These are phyloP conservation scores for Diaporthe sp. DNA, from an alignment of 2,329 filamentous ascomycete genomes.

Conservation along the genomic window DNA sequence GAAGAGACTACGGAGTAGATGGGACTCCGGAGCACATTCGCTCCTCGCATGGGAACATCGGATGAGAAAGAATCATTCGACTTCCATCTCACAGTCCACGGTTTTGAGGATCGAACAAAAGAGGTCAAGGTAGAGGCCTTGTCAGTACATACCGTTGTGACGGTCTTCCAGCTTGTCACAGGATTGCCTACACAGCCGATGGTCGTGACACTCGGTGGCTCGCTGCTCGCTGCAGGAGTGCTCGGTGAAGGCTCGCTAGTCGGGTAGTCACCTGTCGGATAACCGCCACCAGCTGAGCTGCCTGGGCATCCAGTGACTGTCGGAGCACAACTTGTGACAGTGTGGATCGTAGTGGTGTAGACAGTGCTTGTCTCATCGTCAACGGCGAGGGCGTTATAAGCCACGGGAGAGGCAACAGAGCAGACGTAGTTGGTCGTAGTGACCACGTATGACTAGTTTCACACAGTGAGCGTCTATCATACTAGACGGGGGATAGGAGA, in stretches of 20 bases:
- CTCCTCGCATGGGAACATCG: not conserved
- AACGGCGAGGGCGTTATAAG: not conserved
- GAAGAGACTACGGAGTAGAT: not conserved
- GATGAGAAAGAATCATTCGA: no score
- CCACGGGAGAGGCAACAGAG: conserved; percentile 22
- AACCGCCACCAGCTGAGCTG: not conserved
- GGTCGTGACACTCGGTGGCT: conserved; percentile 2
- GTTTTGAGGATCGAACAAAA: not conserved
- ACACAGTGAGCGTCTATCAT: not conserved
- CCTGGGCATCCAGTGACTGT: conserved; percentile 26
- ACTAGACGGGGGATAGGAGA: no score
- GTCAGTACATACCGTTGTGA: conserved; percentile 22
- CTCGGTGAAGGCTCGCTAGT: not conserved
- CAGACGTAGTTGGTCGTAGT: conserved; percentile 29
- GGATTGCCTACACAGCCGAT: conserved; percentile 24
- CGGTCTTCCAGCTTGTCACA: conserved; percentile 31
- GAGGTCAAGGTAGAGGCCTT: not conserved
- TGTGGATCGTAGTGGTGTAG: not conserved
- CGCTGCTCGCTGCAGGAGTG: conserved; percentile 8
- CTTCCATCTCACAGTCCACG: no score
- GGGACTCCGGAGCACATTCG: not conserved
- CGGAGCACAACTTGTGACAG: conserved; percentile 24
- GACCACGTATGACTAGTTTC: conserved; percentile 7
- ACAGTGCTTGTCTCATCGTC: not conserved
- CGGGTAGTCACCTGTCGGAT: not conserved